A percentile compares a stretch with the other conserved stretches of the same genome.
Conservation (phyloP, 2,329 filamentous ascomycete species). For the Fusarium veterinarium region DNA sequence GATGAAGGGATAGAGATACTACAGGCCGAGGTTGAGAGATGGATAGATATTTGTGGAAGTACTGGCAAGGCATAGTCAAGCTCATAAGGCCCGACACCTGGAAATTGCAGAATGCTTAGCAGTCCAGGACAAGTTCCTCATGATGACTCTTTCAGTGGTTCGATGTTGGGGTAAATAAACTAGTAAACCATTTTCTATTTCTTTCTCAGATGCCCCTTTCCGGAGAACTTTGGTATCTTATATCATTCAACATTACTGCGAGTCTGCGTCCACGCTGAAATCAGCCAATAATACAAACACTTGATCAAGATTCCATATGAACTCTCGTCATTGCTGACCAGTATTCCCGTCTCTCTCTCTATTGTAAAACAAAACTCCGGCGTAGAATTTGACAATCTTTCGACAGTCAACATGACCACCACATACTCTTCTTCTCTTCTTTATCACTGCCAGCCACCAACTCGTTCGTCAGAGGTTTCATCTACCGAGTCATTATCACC, state of each 20-base stretch:
- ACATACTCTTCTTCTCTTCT: neutral
- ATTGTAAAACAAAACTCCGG: neutral
- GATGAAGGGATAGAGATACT: conserved; percentile 28
- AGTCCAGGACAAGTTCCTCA: no score
- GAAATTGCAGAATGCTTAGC: neutral
- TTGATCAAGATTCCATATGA: neutral
- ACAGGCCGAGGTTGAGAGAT: conserved; percentile 31
- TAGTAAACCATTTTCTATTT: neutral
- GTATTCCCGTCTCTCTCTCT: neutral
- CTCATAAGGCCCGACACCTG: neutral
- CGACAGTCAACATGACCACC: neutral
- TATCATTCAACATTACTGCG: neutral
- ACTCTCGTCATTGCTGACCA: neutral
- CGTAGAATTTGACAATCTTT: neutral
- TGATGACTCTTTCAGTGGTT: rapidly evolving
- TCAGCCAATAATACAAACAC: no score
- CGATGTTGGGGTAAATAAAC: no score
- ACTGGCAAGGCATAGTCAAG: conserved; percentile 20
- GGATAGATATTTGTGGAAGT: conserved; percentile 35
- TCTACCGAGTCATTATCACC: neutral
- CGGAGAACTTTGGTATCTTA: neutral
- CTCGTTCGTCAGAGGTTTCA: neutral
- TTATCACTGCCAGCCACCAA: neutral
- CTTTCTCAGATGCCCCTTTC: neutral
- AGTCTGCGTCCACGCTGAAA: neutral